Evolutionary conservation across 2,329 filamentous ascomycete species (phyloP), one percentile per base, ranked within the genome.

Genomic region (Coniochaeta sp.): DNA sequence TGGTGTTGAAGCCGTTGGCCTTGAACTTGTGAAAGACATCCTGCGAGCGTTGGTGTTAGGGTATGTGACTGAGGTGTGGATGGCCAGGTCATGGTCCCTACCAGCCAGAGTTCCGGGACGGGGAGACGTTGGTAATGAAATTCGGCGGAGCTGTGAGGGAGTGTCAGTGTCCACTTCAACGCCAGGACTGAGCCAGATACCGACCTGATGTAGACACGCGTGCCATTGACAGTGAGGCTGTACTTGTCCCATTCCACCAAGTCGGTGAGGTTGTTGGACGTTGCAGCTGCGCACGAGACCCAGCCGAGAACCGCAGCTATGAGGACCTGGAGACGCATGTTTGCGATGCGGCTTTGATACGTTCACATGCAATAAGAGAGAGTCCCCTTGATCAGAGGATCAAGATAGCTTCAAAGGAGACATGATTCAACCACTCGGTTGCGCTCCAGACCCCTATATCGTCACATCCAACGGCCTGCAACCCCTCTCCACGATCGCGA

Each of bases 81-180:
- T 14, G 14, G 14, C 27, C 26, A 2, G 9, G 46, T 24, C 18
- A 24, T 61, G 10, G 20, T 12, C 16, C 26, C 60, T 52, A 68
- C 64, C 20, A 65, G 59, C 74, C 77, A 80, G 24, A 80, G 57
- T 49, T 78, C 77, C 1, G 76, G 77, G 0, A 79, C 74, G 1
- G 76, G 77, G 30, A 80, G 67, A 3, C 77, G 68, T 55, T 73
- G 69, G 52, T 79, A 79, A 55, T 79, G 77, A 38, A 80, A 79
- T 55, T 80, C 76, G 22, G 71, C 75, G 2, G 67, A 68, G 55
- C 53, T 62, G 26, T 6, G 48, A 13, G 38, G 62, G 54, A n/a
- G n/a, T 14, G 24, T 61, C 48, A 38, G 46, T 50, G 40, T 20
- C 42, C 26, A 49, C n/a, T 10, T 9, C 33, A 13, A 24, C n/a